Evolutionary conservation across 108 stramenopile genomes (phyloP).

Genomic region (Pseudonitzschia multiseries): DNA sequence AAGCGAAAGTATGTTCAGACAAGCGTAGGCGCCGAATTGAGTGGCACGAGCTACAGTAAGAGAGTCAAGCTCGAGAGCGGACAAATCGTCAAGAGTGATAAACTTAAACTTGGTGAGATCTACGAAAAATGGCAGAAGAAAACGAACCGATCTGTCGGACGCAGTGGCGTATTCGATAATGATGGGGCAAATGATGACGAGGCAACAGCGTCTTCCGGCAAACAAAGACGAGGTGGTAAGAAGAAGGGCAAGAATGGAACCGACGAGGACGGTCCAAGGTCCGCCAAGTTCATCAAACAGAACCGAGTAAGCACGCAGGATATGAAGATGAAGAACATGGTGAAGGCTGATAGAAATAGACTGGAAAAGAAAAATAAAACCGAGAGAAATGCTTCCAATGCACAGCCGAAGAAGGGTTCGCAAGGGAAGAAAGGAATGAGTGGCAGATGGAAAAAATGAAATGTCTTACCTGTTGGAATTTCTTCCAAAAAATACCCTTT

Average conservation of each 20-base stretch:
- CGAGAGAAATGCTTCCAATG: background rate
- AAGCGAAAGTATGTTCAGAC: constrained; percentile 91
- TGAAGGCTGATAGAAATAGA: constrained; percentile 46
- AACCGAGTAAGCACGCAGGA: constrained; percentile 76
- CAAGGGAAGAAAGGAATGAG: constrained; percentile 35
- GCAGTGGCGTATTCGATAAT: constrained; percentile 87
- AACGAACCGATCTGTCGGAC: constrained; percentile 86
- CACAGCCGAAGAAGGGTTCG: constrained; percentile 22
- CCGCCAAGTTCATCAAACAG: constrained; percentile 65
- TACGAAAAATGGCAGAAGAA: constrained; percentile 97
- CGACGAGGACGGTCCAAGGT: constrained; percentile 43
- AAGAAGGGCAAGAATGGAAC: constrained; percentile 35
- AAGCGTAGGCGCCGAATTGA: constrained; percentile 80
- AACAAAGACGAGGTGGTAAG: constrained; percentile 24
- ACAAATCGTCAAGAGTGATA: constrained; percentile 83
- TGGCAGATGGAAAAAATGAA: constrained; percentile 27
- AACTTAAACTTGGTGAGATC: constrained; percentile 91
- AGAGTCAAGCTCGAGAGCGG: constrained; percentile 84
- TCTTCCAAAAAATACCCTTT: background rate
- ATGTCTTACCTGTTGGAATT: too few species aligned
- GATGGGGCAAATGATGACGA: constrained; percentile 50
- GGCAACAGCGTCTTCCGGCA: constrained; percentile 11
- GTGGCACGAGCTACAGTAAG: constrained; percentile 74
- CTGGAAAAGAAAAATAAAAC: constrained; percentile 28
- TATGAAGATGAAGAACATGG: constrained; percentile 86